Base-by-base conservation (phyloP, 257 asterid genomes). In the Knoxia roxburghii region DNA sequence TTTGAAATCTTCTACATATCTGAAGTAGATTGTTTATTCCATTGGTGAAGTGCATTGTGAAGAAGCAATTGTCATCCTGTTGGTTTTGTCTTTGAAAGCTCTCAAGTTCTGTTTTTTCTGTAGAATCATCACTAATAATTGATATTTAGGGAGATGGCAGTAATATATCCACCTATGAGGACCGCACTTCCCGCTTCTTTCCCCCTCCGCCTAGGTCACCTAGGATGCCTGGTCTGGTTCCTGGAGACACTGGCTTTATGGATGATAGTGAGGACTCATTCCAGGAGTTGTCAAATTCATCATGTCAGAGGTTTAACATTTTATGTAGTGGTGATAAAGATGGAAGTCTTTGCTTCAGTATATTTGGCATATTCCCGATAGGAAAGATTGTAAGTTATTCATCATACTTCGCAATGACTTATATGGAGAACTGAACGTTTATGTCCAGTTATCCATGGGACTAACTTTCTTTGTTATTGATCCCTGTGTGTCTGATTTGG, bases 171-270 rank as follows among this genome's bases (percentile, higher is more conserved):
- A 72, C 73, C 45, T 90, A 90, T 74, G 97, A 90, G 79, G 97
- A 94, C 68, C 88, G 96, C 63, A 90, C 99, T 68, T 76, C 95
- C 83, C 96, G 97, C 48, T 90, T 94, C 78, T 87, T 94, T 56
- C 99, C 96, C 68, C 88, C 91, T 62, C 89, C 91, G 29, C 99
- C 99, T 64, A 84, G 95, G 75, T 83, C 81, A 73, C 99, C 99
- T 67, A 82, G 83, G 69, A 80, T 81, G 75, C 89, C 99, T 80
- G 97, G 97, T 72, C 85, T 94, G 76, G 89, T 90, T 56, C 81
- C 95, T 60, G 96, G 86, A 54, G 99, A 94, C 75, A 82, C 80
- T 81, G 86, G 95, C 57, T 83, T 86, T 80, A 80, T 82, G 84
- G 99, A 94, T 78, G 96, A 87, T 67, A 80, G 72, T 75, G 95